phyloP scores from a whole-genome alignment of 768 basidiomycete genomes.

The Thelephora ganbajun region DNA sequence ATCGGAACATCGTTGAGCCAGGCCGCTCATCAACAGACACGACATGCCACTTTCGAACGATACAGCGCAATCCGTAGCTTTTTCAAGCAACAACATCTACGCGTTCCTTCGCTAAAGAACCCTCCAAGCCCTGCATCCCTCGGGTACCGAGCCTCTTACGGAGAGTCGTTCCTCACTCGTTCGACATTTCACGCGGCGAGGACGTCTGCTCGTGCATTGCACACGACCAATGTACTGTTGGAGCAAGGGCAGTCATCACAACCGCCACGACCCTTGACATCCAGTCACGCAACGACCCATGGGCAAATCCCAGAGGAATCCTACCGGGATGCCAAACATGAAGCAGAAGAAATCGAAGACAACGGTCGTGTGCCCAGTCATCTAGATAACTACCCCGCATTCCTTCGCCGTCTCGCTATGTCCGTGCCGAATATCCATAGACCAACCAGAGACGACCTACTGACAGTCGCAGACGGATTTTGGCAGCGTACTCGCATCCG shows the following conservation, averaged over 20 bases:
- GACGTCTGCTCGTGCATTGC: too few relatives aligned
- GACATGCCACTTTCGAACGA: slow-evolving; percentile 31
- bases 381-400: slow-evolving; percentile 62
- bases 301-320: neutral
- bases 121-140: too few relatives aligned
- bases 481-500: slow-evolving; percentile 81
- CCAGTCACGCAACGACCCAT: neutral
- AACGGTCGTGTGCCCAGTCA: slow-evolving; percentile 7
- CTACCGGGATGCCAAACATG: too few relatives aligned
- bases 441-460: slow-evolving; percentile 82
- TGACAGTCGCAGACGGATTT: slow-evolving; percentile 77
- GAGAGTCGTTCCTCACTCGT: too few relatives aligned
- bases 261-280: neutral
- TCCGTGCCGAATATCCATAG: slow-evolving; percentile 65
- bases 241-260: neutral
- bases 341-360: neutral
- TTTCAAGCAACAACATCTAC: slow-evolving; percentile 26
- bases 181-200: too few relatives aligned
- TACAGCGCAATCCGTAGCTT: slow-evolving; percentile 46
- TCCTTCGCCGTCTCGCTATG: slow-evolving; percentile 65
- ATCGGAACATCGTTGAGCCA: neutral
- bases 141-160: too few relatives aligned
- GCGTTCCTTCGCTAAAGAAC: neutral
- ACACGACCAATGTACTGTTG: too few relatives aligned
- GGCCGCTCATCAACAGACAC: neutral